These are phyloP conservation scores for Striga hermonthica DNA, from an alignment of 305 asterid genomes.

Conservation along the genomic window DNA sequence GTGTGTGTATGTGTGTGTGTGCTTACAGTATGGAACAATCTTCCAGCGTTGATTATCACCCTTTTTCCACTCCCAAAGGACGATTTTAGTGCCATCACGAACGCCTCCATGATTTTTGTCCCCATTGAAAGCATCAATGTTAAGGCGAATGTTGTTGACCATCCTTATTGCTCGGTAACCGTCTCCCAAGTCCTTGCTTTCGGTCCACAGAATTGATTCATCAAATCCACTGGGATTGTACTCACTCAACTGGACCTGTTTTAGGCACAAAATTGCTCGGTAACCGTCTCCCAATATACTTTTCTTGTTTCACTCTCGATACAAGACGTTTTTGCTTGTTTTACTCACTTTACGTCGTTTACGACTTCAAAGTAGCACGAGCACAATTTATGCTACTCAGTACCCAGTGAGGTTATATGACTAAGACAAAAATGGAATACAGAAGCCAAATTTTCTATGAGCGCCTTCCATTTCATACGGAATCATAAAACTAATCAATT, in stretches of 20 bases:
- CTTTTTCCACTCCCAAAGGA: slow-evolving; percentile 86
- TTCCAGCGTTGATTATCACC: slow-evolving; percentile 87
- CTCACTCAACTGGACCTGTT: slow-evolving; percentile 62
- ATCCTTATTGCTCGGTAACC: slow-evolving; percentile 58
- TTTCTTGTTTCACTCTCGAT: too few relatives aligned
- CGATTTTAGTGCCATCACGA: slow-evolving; percentile 61
- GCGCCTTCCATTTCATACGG: too few relatives aligned
- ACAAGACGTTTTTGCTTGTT: too few relatives aligned
- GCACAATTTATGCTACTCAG: too few relatives aligned
- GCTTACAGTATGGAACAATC: slow-evolving; percentile 62
- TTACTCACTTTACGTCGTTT: too few relatives aligned
- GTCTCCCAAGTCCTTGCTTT: slow-evolving; percentile 69
- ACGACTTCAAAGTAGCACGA: too few relatives aligned
- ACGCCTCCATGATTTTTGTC: slow-evolving; percentile 78
- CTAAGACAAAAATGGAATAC: too few relatives aligned
- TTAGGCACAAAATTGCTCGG: neutral
- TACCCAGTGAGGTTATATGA: too few relatives aligned
- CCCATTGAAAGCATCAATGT: slow-evolving; percentile 66
- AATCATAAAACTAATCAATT: too few relatives aligned
- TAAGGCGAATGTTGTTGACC: slow-evolving; percentile 68
- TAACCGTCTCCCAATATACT: too few relatives aligned
- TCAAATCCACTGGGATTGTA: slow-evolving; percentile 57
- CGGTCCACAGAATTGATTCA: slow-evolving; percentile 73
- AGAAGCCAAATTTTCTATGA: too few relatives aligned
- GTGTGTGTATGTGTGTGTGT: neutral